phyloP scores from a whole-genome alignment of 805 yeast genomes.

The Candida dajiaensis region DNA sequence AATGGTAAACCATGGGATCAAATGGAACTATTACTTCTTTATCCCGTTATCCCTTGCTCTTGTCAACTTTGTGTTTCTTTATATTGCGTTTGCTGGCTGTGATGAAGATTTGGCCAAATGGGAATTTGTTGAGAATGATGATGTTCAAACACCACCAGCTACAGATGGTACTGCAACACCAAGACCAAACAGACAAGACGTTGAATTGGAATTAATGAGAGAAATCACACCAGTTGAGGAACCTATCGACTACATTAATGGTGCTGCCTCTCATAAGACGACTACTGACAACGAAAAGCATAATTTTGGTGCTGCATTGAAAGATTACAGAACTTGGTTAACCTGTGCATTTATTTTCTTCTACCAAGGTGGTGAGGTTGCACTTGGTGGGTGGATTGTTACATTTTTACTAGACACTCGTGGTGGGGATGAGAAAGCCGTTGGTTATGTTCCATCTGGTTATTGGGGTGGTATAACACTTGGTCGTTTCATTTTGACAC shows the following conservation, averaged over 20 bases:
- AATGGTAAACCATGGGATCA: conserved; percentile 38
- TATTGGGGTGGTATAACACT: conserved; percentile 61
- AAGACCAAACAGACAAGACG: neutral
- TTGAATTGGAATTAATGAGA: neutral
- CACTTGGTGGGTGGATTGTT: conserved; percentile 63
- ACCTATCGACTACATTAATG: neutral
- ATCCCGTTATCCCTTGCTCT: conserved; percentile 41
- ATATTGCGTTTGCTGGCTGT: conserved; percentile 39
- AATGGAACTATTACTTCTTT: conserved; percentile 47
- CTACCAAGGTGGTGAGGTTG: conserved; percentile 60
- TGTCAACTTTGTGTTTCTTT: conserved; percentile 27
- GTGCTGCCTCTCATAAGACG: neutral
- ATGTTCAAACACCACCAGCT: conserved; percentile 1
- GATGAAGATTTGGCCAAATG: conserved; percentile 32
- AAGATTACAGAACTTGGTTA: conserved; percentile 41
- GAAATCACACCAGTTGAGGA: neutral
- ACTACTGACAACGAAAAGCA: conserved; percentile 7
- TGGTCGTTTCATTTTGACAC: conserved; percentile 46
- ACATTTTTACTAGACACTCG: conserved; percentile 50
- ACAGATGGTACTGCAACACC: neutral
- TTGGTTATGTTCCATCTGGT: conserved; percentile 58
- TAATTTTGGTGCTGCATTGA: conserved; percentile 33
- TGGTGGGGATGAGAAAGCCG: conserved; percentile 32
- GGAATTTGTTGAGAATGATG: conserved; percentile 10
- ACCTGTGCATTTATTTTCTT: conserved; percentile 45